Evolutionary conservation across 176 grass and related monocot species (phyloP), one percentile per base, ranked within the genome.

Genomic region (Musa troglodytarum): DNA sequence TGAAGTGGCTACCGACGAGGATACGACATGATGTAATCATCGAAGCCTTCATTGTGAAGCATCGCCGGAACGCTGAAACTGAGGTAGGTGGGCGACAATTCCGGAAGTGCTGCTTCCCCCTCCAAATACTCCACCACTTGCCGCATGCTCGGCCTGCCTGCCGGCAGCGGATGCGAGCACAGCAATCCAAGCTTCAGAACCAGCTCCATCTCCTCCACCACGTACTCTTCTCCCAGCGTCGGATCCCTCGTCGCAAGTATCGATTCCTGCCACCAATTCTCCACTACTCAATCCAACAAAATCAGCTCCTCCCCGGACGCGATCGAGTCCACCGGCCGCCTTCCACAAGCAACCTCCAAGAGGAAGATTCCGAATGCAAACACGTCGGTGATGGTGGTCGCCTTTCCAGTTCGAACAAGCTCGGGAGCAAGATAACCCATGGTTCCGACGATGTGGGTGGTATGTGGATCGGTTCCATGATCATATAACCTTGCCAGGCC

Each of bases 351-450:
- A 17, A 62, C 57, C 57, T 62, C 57, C 9, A 62, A 19, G 17
- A 62, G 65, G 23, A 90, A 81, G 10, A 61, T 63, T 14, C 88
- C 88, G 11, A 86, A 90, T 4, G 88, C 76, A 10, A 81, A 90
- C 1, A 90, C 84, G 19, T 90, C 88, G 0, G 88, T 83, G 24
- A 67, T 62, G 9, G 88, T 79, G 1, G 88, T 84, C 2, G 81
- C 78, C 70, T 86, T 86, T 8, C 84, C 81, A 0, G 34, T 81
- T 10, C 64, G 23, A 14, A 54, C 21, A 1, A 89, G 54, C 77
- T 86, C 84, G 14, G 84, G 81, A 9, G 84, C 81, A 1, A 84
- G 43, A 67, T 90, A 86, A 15, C 84, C 84, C 34, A 43, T 43
- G 34, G 34, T 43, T 43, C 34, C 34, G 3, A 43, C 34, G 15